Conservation (phyloP, 2,329 filamentous ascomycete genomes). For the Diaporthe velutina region DNA sequence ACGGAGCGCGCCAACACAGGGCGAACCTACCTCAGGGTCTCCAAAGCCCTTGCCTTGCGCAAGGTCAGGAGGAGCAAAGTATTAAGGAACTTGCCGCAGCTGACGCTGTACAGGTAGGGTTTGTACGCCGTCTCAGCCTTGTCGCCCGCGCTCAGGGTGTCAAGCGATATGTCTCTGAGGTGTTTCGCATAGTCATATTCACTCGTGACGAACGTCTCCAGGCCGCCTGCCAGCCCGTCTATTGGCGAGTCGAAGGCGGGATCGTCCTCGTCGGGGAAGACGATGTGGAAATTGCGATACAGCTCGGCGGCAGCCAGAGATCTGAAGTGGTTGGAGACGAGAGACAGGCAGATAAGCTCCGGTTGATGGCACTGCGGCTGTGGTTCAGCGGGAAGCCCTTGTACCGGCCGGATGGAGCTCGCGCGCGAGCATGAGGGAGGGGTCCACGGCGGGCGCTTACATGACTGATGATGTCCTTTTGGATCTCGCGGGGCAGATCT, state of each 20-base stretch:
- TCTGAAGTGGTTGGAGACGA: slow-evolving; percentile 70
- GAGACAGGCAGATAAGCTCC: slow-evolving; percentile 69
- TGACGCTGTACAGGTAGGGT: slow-evolving; percentile 65
- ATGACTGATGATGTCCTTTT: slow-evolving; percentile 62
- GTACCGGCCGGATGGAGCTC: neutral
- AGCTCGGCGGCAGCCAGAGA: slow-evolving; percentile 69
- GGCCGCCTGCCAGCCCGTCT: slow-evolving; percentile 68
- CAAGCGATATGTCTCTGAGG: slow-evolving; percentile 67
- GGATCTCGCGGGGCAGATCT: slow-evolving; percentile 61
- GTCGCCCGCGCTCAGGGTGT: slow-evolving; percentile 64
- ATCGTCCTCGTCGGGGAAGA: slow-evolving; percentile 72
- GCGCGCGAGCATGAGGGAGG: slow-evolving; percentile 4
- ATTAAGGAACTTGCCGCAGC: slow-evolving; percentile 75
- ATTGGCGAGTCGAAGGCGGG: slow-evolving; percentile 64
- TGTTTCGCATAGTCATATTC: slow-evolving; percentile 73
- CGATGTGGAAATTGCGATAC: slow-evolving; percentile 71
- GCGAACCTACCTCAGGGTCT: slow-evolving; percentile 65
- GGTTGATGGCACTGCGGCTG: slow-evolving; percentile 59
- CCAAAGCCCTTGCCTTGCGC: slow-evolving; percentile 66
- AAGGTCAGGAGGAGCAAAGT: slow-evolving; percentile 69
- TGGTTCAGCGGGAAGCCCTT: slow-evolving; percentile 34
- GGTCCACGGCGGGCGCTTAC: slow-evolving; percentile 48
- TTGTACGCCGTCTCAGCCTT: slow-evolving; percentile 68
- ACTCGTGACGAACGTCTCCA: slow-evolving; percentile 73
- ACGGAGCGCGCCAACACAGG: slow-evolving; percentile 1